Evolutionary conservation across 345 rosid genomes (phyloP).

Genomic region (Anacardium occidentale): DNA sequence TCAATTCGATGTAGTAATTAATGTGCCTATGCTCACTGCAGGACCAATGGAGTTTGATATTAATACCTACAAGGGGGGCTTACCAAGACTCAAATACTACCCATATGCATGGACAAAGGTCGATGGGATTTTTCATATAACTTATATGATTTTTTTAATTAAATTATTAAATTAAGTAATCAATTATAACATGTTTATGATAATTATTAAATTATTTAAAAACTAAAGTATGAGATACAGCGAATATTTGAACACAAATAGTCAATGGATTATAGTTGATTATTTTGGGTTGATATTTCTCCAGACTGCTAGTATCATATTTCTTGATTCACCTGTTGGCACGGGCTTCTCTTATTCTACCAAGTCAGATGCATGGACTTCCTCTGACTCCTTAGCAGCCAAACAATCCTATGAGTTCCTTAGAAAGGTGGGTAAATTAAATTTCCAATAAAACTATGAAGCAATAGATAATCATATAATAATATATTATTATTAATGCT

Average conservation of each 20-base stretch:
- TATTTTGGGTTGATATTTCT: background rate
- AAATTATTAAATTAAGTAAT: too few relatives aligned
- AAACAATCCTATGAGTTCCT: conserved; percentile 18
- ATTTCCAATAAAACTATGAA: too few relatives aligned
- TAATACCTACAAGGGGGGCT: conserved; percentile 14
- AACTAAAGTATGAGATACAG: too few relatives aligned
- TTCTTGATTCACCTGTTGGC: conserved; percentile 35
- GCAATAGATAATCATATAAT: too few relatives aligned
- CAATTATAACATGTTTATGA: too few relatives aligned
- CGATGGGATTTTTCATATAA: too few relatives aligned
- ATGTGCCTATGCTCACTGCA: background rate
- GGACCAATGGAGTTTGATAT: conserved; percentile 21
- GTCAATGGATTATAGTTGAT: too few relatives aligned
- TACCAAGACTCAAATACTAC: conserved; percentile 16
- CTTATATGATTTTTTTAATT: too few relatives aligned
- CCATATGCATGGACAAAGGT: conserved; percentile 32
- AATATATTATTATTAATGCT: too few relatives aligned
- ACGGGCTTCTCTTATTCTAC: conserved; percentile 23
- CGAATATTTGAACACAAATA: too few relatives aligned
- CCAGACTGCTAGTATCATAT: conserved; percentile 34
- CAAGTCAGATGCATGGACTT: conserved; percentile 7
- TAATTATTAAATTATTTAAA: too few relatives aligned
- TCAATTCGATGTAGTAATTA: too few relatives aligned
- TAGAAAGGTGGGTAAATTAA: background rate
- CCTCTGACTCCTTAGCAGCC: conserved; percentile 12